Conservation (phyloP, 805 yeast genomes). For the Candida multigemmis region DNA sequence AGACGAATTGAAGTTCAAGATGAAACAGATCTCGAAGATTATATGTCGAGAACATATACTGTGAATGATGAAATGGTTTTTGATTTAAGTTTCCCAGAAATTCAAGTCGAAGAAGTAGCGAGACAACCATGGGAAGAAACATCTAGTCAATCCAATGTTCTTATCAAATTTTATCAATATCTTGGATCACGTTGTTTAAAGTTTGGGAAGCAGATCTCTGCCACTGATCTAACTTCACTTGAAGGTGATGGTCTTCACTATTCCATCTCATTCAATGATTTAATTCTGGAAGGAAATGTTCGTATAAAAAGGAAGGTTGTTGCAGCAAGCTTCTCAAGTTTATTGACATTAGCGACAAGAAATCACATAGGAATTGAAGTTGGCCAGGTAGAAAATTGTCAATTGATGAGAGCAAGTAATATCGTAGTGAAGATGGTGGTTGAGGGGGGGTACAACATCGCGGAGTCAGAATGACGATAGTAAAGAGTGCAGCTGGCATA, state of each 20-base stretch:
- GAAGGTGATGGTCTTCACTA: not conserved
- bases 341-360: no score
- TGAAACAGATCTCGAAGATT: not conserved
- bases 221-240: not conserved
- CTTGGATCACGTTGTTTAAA: not conserved
- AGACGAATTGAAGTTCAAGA: not conserved
- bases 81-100: slow-evolving; percentile 13
- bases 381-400: no score
- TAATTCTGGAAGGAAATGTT: no score
- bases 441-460: no score
- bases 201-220: not conserved
- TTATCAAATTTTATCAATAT: no score
- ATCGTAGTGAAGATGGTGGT: no score
- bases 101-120: slow-evolving; percentile 4
- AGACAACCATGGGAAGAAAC: slow-evolving; percentile 1
- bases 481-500: no score
- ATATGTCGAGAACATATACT: not conserved
- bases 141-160: not conserved
- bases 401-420: no score
- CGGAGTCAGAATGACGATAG: no score
- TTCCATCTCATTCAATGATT: not conserved
- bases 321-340: no score
- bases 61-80: slow-evolving; percentile 7
- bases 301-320: no score
- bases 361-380: no score